phyloP scores from a whole-genome alignment of 768 basidiomycete genomes.

The Boletus rubropictus region DNA sequence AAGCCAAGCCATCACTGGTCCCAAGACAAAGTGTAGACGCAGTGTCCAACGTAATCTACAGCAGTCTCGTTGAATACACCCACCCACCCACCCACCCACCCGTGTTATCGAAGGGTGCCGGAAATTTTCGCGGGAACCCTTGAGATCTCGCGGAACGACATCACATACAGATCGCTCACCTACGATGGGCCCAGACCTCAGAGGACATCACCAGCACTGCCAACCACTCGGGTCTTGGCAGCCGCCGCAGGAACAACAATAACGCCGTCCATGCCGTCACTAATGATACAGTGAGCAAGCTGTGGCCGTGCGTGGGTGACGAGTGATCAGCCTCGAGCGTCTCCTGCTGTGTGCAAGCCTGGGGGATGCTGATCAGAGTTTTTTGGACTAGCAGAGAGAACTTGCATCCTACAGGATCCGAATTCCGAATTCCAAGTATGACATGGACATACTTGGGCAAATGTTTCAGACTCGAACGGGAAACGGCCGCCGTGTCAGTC shows the following conservation, averaged over 20 bases:
- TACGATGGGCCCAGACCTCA: neutral
- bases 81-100: neutral
- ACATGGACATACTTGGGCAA: neutral
- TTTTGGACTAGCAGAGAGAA: neutral
- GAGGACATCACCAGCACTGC: slow-evolving; percentile 6
- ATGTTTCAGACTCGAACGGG: slow-evolving; percentile 11
- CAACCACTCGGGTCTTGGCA: slow-evolving; percentile 9
- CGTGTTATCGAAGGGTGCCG: neutral
- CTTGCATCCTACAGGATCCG: neutral
- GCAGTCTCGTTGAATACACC: neutral
- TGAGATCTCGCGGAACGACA: neutral
- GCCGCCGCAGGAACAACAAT: slow-evolving; percentile 3
- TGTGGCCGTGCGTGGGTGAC: slow-evolving; percentile 4
- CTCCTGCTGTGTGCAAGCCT: neutral
- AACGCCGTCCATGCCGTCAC: slow-evolving; percentile 10
- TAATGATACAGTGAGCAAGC: too few species aligned
- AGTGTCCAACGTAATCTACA: neutral
- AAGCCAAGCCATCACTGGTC: neutral
- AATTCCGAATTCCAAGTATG: slow-evolving; percentile 8
- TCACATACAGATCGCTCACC: too few species aligned
- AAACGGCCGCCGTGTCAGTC: slow-evolving; percentile 3
- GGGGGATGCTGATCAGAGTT: neutral
- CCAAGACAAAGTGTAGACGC: neutral
- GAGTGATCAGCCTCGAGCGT: neutral
- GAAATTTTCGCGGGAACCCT: neutral